Evolutionary conservation across 805 yeast species (phyloP).

Genomic region (Candida easanensis): DNA sequence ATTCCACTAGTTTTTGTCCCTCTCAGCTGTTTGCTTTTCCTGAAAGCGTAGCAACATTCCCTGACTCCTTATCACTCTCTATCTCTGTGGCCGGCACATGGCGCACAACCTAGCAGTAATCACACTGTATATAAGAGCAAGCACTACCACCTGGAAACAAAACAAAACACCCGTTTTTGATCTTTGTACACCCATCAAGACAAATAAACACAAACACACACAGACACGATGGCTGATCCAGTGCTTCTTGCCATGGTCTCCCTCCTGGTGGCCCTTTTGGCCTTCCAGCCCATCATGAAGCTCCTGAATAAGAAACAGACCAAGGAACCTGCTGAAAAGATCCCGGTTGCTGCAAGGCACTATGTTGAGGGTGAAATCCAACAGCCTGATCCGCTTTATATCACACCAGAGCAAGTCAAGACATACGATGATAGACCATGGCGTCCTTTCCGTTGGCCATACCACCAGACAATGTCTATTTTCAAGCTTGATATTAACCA

Average conservation of each 20-base stretch:
- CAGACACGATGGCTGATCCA: conserved; percentile 12
- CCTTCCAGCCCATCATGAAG: conserved; percentile 14
- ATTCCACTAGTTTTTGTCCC: too few relatives aligned
- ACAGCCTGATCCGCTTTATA: conserved; percentile 53
- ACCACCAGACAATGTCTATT: conserved; percentile 76
- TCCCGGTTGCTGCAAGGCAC: conserved; percentile 11
- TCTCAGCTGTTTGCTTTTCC: neutral
- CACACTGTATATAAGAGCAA: neutral
- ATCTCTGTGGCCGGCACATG: too few relatives aligned
- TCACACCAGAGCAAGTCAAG: conserved; percentile 65
- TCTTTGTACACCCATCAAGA: neutral
- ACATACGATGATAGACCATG: conserved; percentile 74
- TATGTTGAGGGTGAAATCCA: conserved; percentile 18
- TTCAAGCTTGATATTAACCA: conserved; percentile 69
- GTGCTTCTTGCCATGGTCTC: conserved; percentile 10
- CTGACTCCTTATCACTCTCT: too few relatives aligned
- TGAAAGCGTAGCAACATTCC: neutral
- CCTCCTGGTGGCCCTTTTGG: conserved; percentile 7
- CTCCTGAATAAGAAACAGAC: conserved; percentile 9
- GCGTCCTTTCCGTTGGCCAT: conserved; percentile 81
- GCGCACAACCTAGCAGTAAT: too few relatives aligned
- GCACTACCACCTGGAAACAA: neutral
- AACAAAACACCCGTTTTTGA: too few relatives aligned
- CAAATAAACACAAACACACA: neutral
- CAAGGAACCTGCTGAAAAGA: neutral